These are phyloP conservation scores for Eragrostis curvula DNA, from an alignment of 176 grass and related monocot species.

Conservation along the genomic window DNA sequence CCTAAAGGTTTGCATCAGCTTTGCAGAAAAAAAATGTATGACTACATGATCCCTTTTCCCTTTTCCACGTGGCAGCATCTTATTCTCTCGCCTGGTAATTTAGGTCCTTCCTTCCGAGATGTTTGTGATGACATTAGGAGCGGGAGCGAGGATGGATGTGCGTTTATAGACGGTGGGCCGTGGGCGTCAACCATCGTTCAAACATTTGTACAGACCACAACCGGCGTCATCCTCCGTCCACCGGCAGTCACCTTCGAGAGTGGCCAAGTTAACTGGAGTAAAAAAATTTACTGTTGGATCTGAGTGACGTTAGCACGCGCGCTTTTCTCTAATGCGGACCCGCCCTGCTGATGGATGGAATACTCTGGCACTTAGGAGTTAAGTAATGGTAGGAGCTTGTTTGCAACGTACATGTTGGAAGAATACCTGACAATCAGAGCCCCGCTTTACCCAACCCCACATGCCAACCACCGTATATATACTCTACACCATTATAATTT, in stretches of 20 bases:
- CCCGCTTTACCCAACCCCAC: not conserved
- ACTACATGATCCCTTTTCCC: too few relatives aligned
- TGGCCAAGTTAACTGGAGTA: not conserved
- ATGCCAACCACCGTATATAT: not conserved
- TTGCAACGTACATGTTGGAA: conserved; percentile 2
- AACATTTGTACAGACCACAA: too few relatives aligned
- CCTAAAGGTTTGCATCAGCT: not conserved
- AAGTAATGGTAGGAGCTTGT: not conserved
- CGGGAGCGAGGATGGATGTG: too few relatives aligned
- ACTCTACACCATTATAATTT: not conserved
- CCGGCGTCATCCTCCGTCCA: too few relatives aligned
- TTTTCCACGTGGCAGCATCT: not conserved
- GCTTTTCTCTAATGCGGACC: not conserved
- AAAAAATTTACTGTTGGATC: not conserved
- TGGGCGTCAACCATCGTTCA: too few relatives aligned
- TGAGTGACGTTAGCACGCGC: not conserved
- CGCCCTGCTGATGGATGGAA: not conserved
- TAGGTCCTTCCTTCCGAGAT: too few relatives aligned
- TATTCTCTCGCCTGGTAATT: too few relatives aligned
- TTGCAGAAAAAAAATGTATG: not conserved
- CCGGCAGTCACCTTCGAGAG: too few relatives aligned
- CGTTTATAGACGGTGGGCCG: too few relatives aligned
- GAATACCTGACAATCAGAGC: conserved; percentile 26
- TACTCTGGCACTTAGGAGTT: not conserved
- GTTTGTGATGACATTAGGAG: too few relatives aligned